Conservation (phyloP, 768 basidiomycete genomes). For the Hirschioporus abietinus region DNA sequence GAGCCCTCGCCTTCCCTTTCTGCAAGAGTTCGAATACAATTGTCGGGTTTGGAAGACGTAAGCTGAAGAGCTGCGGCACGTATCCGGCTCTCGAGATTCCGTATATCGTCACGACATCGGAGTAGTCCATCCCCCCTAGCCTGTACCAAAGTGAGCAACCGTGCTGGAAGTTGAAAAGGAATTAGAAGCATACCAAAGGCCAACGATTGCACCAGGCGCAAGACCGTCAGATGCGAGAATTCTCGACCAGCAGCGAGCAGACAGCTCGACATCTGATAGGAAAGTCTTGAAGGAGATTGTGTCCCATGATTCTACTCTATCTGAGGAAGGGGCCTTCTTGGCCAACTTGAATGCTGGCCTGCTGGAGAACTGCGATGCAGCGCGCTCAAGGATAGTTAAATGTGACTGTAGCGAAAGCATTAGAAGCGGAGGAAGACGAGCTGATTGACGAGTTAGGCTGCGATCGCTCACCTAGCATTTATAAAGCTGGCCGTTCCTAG, state of each 20-base stretch:
- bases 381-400: conserved; percentile 57
- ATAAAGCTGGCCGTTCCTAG: not conserved
- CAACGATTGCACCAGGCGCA: conserved; percentile 54
- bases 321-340: conserved; percentile 35
- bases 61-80: conserved; percentile 71
- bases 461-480: conserved; percentile 1
- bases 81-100: conserved; percentile 72
- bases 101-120: conserved; percentile 69
- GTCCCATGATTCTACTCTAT: conserved; percentile 46
- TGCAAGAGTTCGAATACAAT: conserved; percentile 66
- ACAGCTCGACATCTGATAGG: conserved; percentile 55
- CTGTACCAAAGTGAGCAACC: conserved; percentile 30
- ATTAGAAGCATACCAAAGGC: conserved; percentile 55
- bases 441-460: not conserved
- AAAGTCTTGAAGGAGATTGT: conserved; percentile 63
- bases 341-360: conserved; percentile 60
- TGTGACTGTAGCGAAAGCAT: conserved; percentile 34
- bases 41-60: conserved; percentile 67
- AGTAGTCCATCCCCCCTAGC: conserved; percentile 69
- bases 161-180: conserved; percentile 3
- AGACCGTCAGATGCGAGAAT: conserved; percentile 43
- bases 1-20: conserved; percentile 56
- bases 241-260: conserved; percentile 59
- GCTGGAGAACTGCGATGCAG: conserved; percentile 43
- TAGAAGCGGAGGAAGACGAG: not conserved